Evolutionary conservation across 805 yeast species (phyloP).

Genomic region (Hemisphaericaspora nanyangensis): DNA sequence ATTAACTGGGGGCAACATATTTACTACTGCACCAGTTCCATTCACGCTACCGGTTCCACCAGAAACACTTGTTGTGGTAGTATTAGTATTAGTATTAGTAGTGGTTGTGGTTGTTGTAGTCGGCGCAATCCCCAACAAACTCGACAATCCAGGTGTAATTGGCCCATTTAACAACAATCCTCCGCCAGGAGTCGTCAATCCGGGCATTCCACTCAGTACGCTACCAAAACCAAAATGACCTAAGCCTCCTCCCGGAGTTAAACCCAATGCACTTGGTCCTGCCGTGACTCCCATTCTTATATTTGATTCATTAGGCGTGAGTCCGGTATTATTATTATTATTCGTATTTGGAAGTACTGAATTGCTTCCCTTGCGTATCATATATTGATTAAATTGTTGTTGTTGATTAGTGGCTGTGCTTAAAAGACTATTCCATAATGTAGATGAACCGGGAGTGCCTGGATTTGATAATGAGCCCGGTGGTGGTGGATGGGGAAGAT

Average conservation of each 20-base stretch:
- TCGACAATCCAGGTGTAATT: constrained; percentile 46
- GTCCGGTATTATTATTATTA: constrained; percentile 47
- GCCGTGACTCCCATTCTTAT: constrained; percentile 73
- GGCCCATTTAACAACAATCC: constrained; percentile 38
- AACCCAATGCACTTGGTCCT: too few relatives aligned
- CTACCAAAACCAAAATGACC: constrained; percentile 28
- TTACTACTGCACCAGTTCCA: background rate
- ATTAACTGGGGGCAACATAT: background rate
- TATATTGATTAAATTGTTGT: too few relatives aligned
- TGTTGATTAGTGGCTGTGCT: constrained; percentile 32
- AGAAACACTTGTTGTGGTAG: too few relatives aligned
- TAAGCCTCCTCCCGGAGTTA: too few relatives aligned
- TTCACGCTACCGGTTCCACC: background rate
- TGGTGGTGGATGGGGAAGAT: too few relatives aligned
- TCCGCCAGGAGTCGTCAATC: constrained; percentile 34
- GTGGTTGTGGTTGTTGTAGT: background rate
- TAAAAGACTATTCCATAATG: constrained; percentile 46
- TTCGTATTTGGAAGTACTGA: constrained; percentile 8
- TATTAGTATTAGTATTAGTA: too few relatives aligned
- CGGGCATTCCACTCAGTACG: constrained; percentile 27
- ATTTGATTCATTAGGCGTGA: constrained; percentile 75
- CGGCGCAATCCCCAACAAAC: constrained; percentile 31
- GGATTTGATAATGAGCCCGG: constrained; percentile 33
- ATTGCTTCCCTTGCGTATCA: too few relatives aligned
- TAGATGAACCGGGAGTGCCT: constrained; percentile 50